Evolutionary conservation across 805 yeast species (phyloP).

Genomic region (Tetrapisispora namnaoensis): DNA sequence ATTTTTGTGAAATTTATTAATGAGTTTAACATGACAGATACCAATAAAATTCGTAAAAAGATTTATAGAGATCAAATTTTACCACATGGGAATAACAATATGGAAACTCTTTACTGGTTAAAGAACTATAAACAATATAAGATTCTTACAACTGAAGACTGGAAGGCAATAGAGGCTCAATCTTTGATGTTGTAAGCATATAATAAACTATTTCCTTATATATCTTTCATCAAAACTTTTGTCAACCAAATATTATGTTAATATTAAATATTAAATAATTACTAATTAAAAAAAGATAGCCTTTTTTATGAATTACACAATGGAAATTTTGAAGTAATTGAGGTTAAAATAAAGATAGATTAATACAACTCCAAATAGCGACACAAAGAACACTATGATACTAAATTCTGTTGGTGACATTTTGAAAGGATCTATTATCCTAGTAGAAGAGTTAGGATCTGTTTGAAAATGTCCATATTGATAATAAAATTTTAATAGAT

Average conservation of each 20-base stretch:
- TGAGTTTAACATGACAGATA: constrained; percentile 58
- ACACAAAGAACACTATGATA: not conserved
- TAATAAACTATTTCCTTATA: not conserved
- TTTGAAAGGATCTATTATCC: not conserved
- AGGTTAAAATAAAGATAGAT: not conserved
- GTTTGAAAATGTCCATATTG: constrained; percentile 41
- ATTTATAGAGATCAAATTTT: constrained; percentile 55
- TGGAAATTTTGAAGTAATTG: not conserved
- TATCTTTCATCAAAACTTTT: not conserved
- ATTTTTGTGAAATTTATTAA: constrained; percentile 62
- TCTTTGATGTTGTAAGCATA: constrained; percentile 16
- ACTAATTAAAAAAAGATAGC: not conserved
- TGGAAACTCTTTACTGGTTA: constrained; percentile 64
- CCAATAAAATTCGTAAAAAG: constrained; percentile 72
- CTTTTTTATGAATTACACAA: not conserved
- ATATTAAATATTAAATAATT: not conserved
- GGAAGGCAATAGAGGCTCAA: constrained; percentile 35
- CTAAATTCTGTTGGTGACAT: not conserved
- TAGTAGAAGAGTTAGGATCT: not conserved
- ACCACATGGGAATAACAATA: constrained; percentile 55
- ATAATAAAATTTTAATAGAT: constrained; percentile 54
- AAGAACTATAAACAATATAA: constrained; percentile 42
- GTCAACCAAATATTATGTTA: not conserved
- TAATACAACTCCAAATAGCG: not conserved
- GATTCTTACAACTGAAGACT: constrained; percentile 45